Base-by-base conservation (phyloP, 2,329 filamentous ascomycete genomes). In the Beauveria scarabaeidicola region DNA sequence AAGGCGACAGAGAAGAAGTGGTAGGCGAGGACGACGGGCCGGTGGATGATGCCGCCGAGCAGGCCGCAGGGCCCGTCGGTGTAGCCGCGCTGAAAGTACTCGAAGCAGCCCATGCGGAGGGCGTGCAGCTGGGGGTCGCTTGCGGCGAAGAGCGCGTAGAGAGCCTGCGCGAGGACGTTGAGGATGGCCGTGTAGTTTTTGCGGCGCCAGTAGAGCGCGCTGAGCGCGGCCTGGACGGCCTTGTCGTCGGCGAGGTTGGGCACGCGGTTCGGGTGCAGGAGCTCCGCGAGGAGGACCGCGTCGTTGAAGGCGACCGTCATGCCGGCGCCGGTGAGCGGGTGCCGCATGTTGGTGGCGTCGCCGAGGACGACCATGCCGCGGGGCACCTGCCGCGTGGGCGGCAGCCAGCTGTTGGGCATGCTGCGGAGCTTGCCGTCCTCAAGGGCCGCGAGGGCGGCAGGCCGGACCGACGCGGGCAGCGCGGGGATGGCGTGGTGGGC, bases 261-360 rank as follows among this genome's bases (percentile, higher is more conserved):
- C 0, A 97, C 81, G 8, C 76, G 74, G 43, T 81, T 75, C 0
- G 91, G 91, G 41, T 83, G 79, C 1, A 99, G 82, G 23, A 97
- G 78, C 9, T 87, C 81, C 1, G 88, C 78, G 27, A 99, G 81
- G 1, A 95, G 74, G 11, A 94, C 81, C 1, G 90, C 92, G 69
- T 99, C 94, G 75, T 93, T 96, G 73, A 99, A 89, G 1, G 91
- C 94, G 1, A 97, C 94, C 0, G 93, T 97, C 94, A 99, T 99
- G 67, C 94, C 94, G 65, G 94, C 94, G 57, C 94, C 94, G 0
- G 94, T 99, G 13, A 99, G 81, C 1, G 94, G 94, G 75, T 99
- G 94, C n/a, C 94, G 89, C 94, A 99, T 99, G 78, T 99, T 99
- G 81, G 96, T 87, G 15, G 94, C 93, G 71, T 99, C 94, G 61